Conservation (phyloP, 2,329 filamentous ascomycete genomes). For the Leptographium flavum region DNA sequence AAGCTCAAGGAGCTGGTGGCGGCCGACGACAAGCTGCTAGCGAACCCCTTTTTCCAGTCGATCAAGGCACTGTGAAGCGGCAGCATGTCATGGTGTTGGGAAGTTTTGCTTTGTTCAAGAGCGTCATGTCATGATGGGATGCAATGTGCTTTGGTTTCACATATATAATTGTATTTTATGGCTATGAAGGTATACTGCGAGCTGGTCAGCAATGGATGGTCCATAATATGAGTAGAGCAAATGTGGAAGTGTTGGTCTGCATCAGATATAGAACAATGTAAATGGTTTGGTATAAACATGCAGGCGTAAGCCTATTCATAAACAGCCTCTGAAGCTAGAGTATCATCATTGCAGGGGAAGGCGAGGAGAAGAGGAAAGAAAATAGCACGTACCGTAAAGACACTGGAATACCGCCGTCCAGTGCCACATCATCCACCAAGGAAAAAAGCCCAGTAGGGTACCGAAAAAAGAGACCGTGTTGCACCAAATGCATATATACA, state of each 20-base stretch:
- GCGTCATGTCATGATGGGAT: background rate
- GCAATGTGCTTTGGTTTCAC: background rate
- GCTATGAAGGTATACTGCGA: background rate
- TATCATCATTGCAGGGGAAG: slow-evolving; percentile 8
- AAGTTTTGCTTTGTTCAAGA: background rate
- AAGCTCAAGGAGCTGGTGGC: slow-evolving; percentile 69
- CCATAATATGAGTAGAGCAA: background rate
- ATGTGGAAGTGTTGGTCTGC: background rate
- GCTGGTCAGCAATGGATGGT: too few relatives aligned
- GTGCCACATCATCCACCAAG: background rate
- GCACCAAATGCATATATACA: slow-evolving; percentile 4
- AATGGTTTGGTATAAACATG: slow-evolving; percentile 8
- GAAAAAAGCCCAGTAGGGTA: background rate
- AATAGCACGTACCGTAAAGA: slow-evolving; percentile 1
- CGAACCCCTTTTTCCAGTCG: slow-evolving; percentile 58
- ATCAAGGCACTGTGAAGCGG: slow-evolving; percentile 35
- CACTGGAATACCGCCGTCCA: background rate
- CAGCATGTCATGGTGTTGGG: background rate
- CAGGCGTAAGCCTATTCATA: slow-evolving; percentile 9
- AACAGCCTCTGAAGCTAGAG: slow-evolving; percentile 11
- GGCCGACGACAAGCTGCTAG: slow-evolving; percentile 49
- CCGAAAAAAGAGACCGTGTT: background rate
- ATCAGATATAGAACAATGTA: slow-evolving; percentile 8
- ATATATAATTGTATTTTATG: slow-evolving; percentile 3
- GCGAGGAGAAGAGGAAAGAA: background rate